Base-by-base conservation (phyloP, 495 filamentous ascomycete species). In the Bombardia bombarda region DNA sequence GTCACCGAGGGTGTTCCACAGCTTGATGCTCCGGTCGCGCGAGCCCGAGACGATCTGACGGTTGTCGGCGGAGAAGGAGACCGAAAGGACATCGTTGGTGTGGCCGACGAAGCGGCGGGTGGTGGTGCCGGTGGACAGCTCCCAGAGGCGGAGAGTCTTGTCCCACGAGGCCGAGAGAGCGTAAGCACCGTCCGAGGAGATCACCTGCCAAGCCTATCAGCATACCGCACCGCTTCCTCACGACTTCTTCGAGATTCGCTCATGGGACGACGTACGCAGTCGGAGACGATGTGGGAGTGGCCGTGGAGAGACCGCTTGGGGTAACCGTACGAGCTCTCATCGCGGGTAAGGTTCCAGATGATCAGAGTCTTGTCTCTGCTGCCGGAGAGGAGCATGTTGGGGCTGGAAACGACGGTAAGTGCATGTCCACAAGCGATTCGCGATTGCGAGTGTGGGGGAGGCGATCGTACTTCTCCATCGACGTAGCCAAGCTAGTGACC, bases 31-130 rank as follows among this genome's bases (percentile, higher is more conserved):
- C 62, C 89, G 83, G 74, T 99, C 92, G 63, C 92, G 87, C 34
- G 92, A 97, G 47, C 89, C 92, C 50, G 92, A 97, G 61, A 99
- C 92, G 74, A 99, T 99, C 80, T 99, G 92, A 65, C 92, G 87
- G 83, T 99, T 99, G 78, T 99, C 92, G 80, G 92, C 92, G 62
- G 92, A 99, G 86, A 99, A 99, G 57, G 90, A 96, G 65, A 99
- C 92, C 69, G 92, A 97, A 63, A 99, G 90, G 57, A 99, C 90
- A 57, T 99, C 92, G 78, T 92, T 93, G 75, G 82, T 95, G 82
- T 99, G 92, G 69, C 92, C 92, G 67, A 95, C 89, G 70, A 99
- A 99, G 53, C 88, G 85, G 62, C 93, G 84, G 65, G 92, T 99
- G 66, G 92, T 97, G 64, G 80, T 83, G 64, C 92, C 92, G 55